Percentiles rank a stretch among this genome's conserved stretches.
Evolutionary conservation across 305 asterid species (phyloP).

Genomic region (Solanum hybrid): DNA sequence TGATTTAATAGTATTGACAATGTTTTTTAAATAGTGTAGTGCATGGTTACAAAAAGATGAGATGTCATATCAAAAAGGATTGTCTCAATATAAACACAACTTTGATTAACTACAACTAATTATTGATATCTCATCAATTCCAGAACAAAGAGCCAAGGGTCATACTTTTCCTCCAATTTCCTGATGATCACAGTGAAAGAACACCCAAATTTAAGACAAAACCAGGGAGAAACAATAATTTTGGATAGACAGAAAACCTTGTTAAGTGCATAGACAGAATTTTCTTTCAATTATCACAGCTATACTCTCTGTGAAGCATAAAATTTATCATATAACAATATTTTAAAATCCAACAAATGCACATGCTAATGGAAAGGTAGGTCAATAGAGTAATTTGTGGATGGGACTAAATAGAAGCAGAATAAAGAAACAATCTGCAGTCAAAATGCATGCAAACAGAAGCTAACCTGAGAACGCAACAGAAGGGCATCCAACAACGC

Average conservation of each 20-base stretch:
- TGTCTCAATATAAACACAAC: neutral
- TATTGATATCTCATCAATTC: neutral
- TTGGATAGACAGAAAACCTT: neutral
- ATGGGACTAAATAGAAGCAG: neutral
- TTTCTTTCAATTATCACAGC: neutral
- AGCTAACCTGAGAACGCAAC: conserved; percentile 66
- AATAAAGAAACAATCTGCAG: conserved; percentile 1
- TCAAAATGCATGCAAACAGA: neutral
- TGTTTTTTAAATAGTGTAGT: neutral
- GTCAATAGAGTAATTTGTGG: neutral
- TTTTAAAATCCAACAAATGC: neutral
- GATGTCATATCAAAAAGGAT: neutral
- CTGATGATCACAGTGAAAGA: neutral
- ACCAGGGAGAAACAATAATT: neutral
- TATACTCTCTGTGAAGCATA: neutral
- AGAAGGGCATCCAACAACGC: conserved; percentile 71
- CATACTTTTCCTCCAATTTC: neutral
- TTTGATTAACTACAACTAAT: neutral
- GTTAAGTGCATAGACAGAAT: neutral
- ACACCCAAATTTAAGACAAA: neutral
- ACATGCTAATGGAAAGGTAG: neutral
- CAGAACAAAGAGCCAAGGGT: neutral
- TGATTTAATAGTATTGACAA: neutral
- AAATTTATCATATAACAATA: neutral
- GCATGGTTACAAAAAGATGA: neutral